Percentiles rank a stretch among this genome's conserved stretches.
Conservation (phyloP, 1,139 yeast genomes). For the Pichia inconspicua region DNA sequence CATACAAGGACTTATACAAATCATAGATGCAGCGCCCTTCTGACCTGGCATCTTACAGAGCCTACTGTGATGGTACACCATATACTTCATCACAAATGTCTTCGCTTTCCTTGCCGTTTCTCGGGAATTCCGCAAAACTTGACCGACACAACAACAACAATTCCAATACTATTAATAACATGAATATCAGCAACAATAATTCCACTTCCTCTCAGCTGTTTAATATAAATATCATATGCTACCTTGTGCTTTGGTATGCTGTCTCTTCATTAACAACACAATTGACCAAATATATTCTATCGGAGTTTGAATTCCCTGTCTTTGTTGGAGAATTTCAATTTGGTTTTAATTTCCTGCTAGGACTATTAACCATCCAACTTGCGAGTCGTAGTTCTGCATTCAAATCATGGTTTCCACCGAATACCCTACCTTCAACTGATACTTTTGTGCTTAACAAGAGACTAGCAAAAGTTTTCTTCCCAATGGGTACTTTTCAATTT, state of each 20-base stretch:
- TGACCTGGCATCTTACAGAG: background rate
- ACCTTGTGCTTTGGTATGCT: slow-evolving; percentile 33
- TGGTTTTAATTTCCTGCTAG: slow-evolving; percentile 33
- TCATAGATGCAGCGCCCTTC: background rate
- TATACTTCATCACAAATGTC: background rate
- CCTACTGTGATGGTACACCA: background rate
- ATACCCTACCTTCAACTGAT: slow-evolving; percentile 16
- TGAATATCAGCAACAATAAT: background rate
- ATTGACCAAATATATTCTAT: slow-evolving; percentile 37
- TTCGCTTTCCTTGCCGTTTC: background rate
- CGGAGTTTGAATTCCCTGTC: slow-evolving; percentile 40
- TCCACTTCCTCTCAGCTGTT: slow-evolving; percentile 3
- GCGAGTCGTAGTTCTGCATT: slow-evolving; percentile 10
- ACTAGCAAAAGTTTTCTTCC: slow-evolving; percentile 54
- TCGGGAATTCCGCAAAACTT: background rate
- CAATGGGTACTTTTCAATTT: slow-evolving; percentile 90
- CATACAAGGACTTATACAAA: background rate
- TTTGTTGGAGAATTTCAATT: slow-evolving; percentile 46
- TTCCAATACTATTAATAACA: too few species aligned
- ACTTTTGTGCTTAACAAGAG: slow-evolving; percentile 13
- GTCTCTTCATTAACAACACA: slow-evolving; percentile 44
- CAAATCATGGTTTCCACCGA: slow-evolving; percentile 16
- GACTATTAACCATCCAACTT: slow-evolving; percentile 13
- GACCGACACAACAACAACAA: background rate
- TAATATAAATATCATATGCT: slow-evolving; percentile 2